phyloP scores from a whole-genome alignment of 306 rosid genomes.

The Rosa rugosa region DNA sequence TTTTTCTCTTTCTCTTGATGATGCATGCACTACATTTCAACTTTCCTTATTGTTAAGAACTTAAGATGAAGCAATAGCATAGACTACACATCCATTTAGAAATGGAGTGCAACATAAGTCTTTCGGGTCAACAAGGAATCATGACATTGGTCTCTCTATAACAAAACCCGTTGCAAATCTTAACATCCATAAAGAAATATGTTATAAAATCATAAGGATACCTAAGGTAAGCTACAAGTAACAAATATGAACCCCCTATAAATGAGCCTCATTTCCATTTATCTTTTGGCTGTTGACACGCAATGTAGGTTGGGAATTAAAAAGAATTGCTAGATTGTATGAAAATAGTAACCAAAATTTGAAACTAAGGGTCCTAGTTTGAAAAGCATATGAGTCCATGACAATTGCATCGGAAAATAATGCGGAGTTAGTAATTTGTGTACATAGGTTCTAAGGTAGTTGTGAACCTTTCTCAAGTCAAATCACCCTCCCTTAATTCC shows the following conservation, averaged over 20 bases:
- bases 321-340: not conserved
- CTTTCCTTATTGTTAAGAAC: not conserved
- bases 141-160: not conserved
- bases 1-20: not conserved
- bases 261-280: not conserved
- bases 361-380: not conserved
- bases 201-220: not conserved
- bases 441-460: not conserved
- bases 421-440: not conserved
- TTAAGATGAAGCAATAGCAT: not conserved
- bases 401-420: not conserved
- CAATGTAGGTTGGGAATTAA: not conserved
- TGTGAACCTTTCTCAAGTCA: not conserved
- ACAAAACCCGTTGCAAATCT: not conserved
- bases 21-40: not conserved
- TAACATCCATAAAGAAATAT: not conserved
- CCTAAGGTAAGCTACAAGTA: not conserved
- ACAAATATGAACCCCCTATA: not conserved
- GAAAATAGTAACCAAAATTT: not conserved
- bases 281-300: not conserved
- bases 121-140: conserved; percentile 8
- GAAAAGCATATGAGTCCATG: not conserved
- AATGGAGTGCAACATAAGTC: not conserved
- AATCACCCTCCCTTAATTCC: not conserved
- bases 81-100: not conserved